Base-by-base conservation (phyloP, 2,329 filamentous ascomycete species). In the Pezicula carpinea region DNA sequence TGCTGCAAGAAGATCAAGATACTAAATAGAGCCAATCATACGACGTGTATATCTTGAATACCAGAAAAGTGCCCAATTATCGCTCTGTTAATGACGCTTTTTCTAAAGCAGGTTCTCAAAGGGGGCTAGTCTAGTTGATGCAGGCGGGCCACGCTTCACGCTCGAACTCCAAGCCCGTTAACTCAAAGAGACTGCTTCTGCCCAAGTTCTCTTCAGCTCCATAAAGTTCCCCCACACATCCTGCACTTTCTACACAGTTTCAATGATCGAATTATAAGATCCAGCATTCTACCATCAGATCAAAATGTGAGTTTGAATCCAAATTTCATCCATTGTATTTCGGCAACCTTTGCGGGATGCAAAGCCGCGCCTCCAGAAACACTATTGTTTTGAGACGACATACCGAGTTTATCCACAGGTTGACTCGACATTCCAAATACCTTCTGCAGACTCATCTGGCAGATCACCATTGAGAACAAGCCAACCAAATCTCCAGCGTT, bases 191-290 rank as follows among this genome's bases (percentile, higher is more conserved):
- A 18, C 33, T 13, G n/a, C 2, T 17, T 35, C 33, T 35, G 33
- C 33, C 18, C 33, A 19, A 10, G n/a, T 35, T 15, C 33, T 14
- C 8, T 19, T 35, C 8, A 7, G 15, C 33, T 35, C n/a, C 33
- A 35, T 5, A 35, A 35, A 29, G 26, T 5, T 10, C 26, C 13
- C 26, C 6, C 26, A 29, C 26, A 29, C 26, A 29, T 10, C n/a
- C n/a, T n/a, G n/a, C 14, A 32, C 29, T 32, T 21, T 15, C 11
- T 26, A 40, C 15, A 40, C 43, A 38, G 32, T 15, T 17, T 38
- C 32, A 29, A 44, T 44, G 43, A 29, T 44, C 31, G 33, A 44
- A 22, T 21, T 44, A 15, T 44, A 39, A 44, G 32, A 39, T 11
- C 38, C 19, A 13, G 7, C 19, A 40, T 40, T n/a, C 5, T 26